A percentile compares a stretch with the other conserved stretches of the same genome.
Conservation (phyloP, 768 basidiomycete genomes). For the Mycena rosella region DNA sequence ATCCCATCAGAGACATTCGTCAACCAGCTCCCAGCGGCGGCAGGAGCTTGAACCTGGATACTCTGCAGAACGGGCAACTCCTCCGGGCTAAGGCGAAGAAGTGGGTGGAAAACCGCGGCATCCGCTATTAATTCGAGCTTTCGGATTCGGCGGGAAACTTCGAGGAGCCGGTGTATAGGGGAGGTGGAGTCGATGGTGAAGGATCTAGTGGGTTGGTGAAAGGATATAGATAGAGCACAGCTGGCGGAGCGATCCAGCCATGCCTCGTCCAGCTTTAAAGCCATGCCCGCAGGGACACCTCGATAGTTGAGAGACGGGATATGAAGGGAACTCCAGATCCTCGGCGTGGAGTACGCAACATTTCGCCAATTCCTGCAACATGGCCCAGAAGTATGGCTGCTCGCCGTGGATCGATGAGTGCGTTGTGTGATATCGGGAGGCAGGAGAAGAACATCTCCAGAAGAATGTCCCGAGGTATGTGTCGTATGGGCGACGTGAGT, state of each 20-base stretch:
- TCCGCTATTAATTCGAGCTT: not conserved
- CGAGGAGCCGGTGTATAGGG: not conserved
- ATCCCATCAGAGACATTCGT: not conserved
- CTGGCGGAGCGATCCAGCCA: not conserved
- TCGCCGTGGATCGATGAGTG: not conserved
- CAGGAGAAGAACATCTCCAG: conserved; percentile 11
- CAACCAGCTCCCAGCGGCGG: too few species aligned
- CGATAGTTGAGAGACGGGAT: not conserved
- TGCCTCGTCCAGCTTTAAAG: not conserved
- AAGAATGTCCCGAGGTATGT: conserved; percentile 6
- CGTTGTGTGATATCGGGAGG: conserved; percentile 3
- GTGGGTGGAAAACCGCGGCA: not conserved
- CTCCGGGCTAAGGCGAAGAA: not conserved
- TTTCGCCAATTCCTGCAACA: conserved; percentile 14
- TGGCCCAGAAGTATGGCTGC: conserved; percentile 9
- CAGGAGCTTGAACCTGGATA: not conserved
- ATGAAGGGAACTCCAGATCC: conserved; percentile 15
- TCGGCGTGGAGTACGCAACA: conserved; percentile 14
- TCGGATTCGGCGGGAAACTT: not conserved
- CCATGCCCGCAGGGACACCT: not conserved
- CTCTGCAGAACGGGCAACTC: not conserved
- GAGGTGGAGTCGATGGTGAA: not conserved
- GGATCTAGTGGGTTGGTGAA: not conserved
- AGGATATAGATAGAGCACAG: not conserved
- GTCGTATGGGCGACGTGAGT: conserved; percentile 7